Evolutionary conservation across 169 alveolate species (phyloP).

Genomic region (Plasmodium adleri): DNA sequence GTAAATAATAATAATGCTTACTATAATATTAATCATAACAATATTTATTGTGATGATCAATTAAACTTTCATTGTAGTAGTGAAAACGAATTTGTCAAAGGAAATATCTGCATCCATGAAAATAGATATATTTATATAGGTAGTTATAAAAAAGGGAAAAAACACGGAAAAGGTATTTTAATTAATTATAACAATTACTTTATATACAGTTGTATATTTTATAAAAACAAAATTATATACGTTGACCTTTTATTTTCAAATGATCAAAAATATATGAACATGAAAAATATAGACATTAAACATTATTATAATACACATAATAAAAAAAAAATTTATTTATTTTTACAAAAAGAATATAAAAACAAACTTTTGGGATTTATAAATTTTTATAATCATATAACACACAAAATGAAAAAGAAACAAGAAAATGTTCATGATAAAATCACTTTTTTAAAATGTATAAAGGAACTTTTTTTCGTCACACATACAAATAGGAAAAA

Average conservation of each 20-base stretch:
- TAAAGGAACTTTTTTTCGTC: too few species aligned
- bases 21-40: not conserved
- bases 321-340: constrained; percentile 8
- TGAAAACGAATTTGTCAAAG: constrained; percentile 69
- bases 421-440: too few species aligned
- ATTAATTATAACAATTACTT: constrained; percentile 78
- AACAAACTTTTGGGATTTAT: constrained; percentile 22
- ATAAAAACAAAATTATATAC: constrained; percentile 47
- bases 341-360: constrained; percentile 34
- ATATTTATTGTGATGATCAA: too few species aligned
- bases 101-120: constrained; percentile 58
- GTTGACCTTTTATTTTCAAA: constrained; percentile 67
- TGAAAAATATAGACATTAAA: not conserved
- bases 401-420: constrained; percentile 31
- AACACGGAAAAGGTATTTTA: constrained; percentile 80
- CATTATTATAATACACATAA: not conserved
- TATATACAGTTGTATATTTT: constrained; percentile 75
- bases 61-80: constrained; percentile 29
- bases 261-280: not conserved
- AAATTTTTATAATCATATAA: constrained; percentile 36
- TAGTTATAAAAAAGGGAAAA: constrained; percentile 77
- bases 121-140: constrained; percentile 76
- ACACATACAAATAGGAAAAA: too few species aligned
- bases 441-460: too few species aligned
- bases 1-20: constrained; percentile 28